Base-by-base conservation (phyloP, 805 yeast species). In the Alloascoidea hylecoeti region DNA sequence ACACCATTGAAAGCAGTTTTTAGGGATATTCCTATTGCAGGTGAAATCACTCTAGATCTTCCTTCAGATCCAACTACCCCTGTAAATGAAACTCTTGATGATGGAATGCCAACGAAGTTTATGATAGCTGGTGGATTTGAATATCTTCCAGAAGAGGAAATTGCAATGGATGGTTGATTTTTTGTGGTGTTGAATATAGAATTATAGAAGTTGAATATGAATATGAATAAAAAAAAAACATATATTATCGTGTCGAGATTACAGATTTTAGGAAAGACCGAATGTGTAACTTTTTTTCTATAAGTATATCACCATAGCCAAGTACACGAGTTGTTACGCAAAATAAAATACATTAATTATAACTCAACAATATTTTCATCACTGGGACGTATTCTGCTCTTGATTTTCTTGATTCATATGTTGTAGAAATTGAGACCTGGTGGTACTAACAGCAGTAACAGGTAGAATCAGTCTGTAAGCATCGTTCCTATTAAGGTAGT, bases 401-500 rank as follows among this genome's bases (percentile, higher is more conserved):
- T n/a, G n/a, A n/a, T n/a, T n/a, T n/a, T n/a, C n/a, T n/a, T n/a
- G n/a, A n/a, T n/a, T 35, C 15, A 57, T 37, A 5, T 43, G 52
- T 3, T 51, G 51, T 18, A 73, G 51, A 45, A 77, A 79, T 0
- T 75, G 71, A 1, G 81, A 63, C 41, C 92, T 55, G 17, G 56
- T 49, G 2, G 70, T 56, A 27, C 81, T 63, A 41, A 64, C 73
- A 16, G 72, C 75, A 2, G 81, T 75, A 14, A 92, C 51, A 2
- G 97, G 97, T 34, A 92, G 55, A 4, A 89, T 78, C 48, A 92
- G 64, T 45, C 96, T 69, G 54, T 68, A 89, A 0, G 98, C 97
- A 58, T 92, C 98, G 51, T 82, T 94, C 45, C 89, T 82, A 54
- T 88, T 89, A 49, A 89, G 56, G 52, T 92, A 92, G 63, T 92